phyloP scores from a whole-genome alignment of 2,329 filamentous ascomycete genomes.

The Didymella sp. region DNA sequence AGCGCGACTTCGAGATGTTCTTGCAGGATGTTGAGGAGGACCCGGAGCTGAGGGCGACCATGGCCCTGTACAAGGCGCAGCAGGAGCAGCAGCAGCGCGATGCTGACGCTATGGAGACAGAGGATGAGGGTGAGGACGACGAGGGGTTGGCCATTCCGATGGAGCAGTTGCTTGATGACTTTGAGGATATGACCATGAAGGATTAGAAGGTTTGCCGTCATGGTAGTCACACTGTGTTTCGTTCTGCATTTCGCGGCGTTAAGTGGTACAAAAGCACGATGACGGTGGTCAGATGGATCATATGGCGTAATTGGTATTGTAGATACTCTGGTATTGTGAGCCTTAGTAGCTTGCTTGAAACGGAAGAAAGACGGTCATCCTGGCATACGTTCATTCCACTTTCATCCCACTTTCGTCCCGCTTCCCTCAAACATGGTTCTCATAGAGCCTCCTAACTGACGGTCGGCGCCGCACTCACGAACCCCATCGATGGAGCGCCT shows the following conservation, averaged over 20 bases:
- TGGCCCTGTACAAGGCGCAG: constrained; percentile 82
- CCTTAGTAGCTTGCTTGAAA: neutral
- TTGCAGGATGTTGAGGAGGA: constrained; percentile 96
- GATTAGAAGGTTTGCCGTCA: constrained; percentile 25
- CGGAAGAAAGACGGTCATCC: neutral
- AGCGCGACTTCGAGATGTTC: constrained; percentile 97
- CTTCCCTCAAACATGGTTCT: neutral
- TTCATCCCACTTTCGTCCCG: neutral
- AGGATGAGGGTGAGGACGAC: constrained; percentile 62
- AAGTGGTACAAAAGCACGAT: constrained; percentile 12
- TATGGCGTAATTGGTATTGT: constrained; percentile 8
- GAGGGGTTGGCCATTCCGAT: constrained; percentile 62
- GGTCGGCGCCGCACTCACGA: neutral
- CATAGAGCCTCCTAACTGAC: neutral
- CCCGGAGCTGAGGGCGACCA: constrained; percentile 79
- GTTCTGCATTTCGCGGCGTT: constrained; percentile 29
- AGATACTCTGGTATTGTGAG: constrained; percentile 6
- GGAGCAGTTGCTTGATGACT: constrained; percentile 79
- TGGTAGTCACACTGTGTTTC: neutral
- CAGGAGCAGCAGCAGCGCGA: constrained; percentile 64
- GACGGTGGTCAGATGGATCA: constrained; percentile 4
- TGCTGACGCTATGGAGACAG: constrained; percentile 71
- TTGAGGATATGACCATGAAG: constrained; percentile 85
- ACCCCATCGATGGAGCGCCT: neutral
- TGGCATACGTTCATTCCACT: neutral